Conservation (phyloP, 2,329 filamentous ascomycete species). For the Colletotrichum eleusines region DNA sequence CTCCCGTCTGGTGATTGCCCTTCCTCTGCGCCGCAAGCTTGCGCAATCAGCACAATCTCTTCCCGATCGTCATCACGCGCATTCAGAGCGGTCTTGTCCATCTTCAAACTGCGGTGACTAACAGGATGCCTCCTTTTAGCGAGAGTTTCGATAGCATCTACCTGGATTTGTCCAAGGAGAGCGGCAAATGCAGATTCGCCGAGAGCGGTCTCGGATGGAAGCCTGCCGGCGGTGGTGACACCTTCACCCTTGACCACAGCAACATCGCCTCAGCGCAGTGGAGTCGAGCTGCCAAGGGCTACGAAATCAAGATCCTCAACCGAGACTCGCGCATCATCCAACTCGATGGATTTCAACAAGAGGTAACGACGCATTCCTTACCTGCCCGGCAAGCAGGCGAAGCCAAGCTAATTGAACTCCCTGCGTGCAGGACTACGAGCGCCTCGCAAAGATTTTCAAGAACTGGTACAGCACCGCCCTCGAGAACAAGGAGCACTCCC, state of each 20-base stretch:
- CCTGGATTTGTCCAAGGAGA: conserved; percentile 92
- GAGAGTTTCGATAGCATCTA: conserved; percentile 99
- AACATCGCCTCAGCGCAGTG: conserved; percentile 92
- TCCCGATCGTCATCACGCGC: not conserved
- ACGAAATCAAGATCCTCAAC: conserved; percentile 91
- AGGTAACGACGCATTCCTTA: conserved; percentile 62
- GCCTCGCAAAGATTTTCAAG: conserved; percentile 93
- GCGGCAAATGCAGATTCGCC: conserved; percentile 93
- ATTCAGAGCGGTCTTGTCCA: not conserved
- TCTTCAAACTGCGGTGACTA: conserved; percentile 9
- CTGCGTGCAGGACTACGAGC: conserved; percentile 81
- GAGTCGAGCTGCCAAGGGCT: conserved; percentile 93
- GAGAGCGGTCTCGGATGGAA: conserved; percentile 98
- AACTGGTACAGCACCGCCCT: conserved; percentile 97
- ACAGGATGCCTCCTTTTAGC: conserved; percentile 52
- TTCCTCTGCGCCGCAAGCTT: conserved; percentile 44
- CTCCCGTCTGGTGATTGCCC: not conserved
- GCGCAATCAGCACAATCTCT: conserved; percentile 47
- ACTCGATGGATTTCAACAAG: conserved; percentile 93
- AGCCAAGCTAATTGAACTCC: not conserved
- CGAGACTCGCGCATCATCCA: conserved; percentile 89
- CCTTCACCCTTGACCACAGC: conserved; percentile 90
- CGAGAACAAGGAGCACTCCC: conserved; percentile 91
- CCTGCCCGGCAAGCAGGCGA: not conserved
- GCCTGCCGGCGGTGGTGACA: conserved; percentile 85